These are phyloP conservation scores for Pleurotus giganteus DNA, from an alignment of 768 basidiomycete species.

Conservation along the genomic window DNA sequence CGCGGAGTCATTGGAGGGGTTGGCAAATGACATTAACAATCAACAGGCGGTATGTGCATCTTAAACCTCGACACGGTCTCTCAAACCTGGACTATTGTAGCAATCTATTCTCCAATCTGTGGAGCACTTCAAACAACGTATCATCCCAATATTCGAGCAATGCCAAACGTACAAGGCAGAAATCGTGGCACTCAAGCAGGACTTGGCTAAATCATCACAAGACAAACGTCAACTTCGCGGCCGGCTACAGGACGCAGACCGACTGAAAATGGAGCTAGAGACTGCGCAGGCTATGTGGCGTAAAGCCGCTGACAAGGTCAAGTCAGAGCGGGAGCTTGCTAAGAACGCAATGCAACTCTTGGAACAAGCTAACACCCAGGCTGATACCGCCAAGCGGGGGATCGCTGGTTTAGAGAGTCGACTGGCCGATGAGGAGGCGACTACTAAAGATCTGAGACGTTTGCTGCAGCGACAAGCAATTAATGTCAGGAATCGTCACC, in stretches of 20 bases:
- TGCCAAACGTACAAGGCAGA: conserved; percentile 1
- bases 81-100: conserved; percentile 17
- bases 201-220: background rate
- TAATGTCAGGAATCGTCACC: background rate
- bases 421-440: background rate
- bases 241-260: background rate
- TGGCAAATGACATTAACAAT: conserved; percentile 11
- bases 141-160: conserved; percentile 33
- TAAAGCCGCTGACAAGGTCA: background rate
- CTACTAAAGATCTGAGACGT: background rate
- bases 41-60: conserved; percentile 26
- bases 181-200: background rate
- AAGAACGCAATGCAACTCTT: background rate
- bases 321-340: background rate
- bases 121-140: conserved; percentile 38
- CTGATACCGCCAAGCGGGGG: background rate
- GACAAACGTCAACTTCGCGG: background rate
- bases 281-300: background rate
- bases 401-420: background rate
- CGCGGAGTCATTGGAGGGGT: conserved; percentile 18
- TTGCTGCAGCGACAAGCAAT: background rate
- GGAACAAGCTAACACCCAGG: conserved; percentile 2
- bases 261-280: conserved; percentile 6
- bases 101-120: conserved; percentile 31
- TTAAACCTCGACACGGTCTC: background rate